Conservation (phyloP, 768 basidiomycete genomes). For the Mrakia hoshinonis region DNA sequence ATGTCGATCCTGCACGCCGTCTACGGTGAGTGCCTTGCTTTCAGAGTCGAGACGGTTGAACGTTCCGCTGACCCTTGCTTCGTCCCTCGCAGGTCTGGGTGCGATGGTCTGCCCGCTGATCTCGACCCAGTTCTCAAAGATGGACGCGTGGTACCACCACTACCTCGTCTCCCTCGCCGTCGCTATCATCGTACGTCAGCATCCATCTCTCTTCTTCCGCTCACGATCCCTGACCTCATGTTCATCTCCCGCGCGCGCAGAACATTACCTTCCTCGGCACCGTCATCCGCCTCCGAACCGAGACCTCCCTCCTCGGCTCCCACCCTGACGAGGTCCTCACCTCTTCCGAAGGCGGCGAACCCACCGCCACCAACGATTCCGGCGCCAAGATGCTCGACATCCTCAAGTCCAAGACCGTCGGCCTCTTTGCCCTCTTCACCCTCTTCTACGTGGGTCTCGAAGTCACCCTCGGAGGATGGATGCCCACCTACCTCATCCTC, state of each 20-base stretch:
- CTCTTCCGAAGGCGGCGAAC: background rate
- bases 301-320: slow-evolving; percentile 44
- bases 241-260: background rate
- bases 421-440: slow-evolving; percentile 39
- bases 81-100: background rate
- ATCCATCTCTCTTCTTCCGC: background rate
- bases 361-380: slow-evolving; percentile 28
- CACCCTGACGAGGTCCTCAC: background rate
- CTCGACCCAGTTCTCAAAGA: slow-evolving; percentile 16
- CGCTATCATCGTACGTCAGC: slow-evolving; percentile 46
- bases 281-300: slow-evolving; percentile 61
- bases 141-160: slow-evolving; percentile 62
- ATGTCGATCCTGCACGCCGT: slow-evolving; percentile 46
- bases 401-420: slow-evolving; percentile 34
- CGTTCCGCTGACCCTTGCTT: background rate
- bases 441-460: slow-evolving; percentile 42
- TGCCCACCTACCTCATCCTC: slow-evolving; percentile 53
- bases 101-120: slow-evolving; percentile 25
- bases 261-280: slow-evolving; percentile 48
- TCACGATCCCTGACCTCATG: background rate
- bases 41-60: background rate
- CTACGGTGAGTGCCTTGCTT: slow-evolving; percentile 42
- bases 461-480: slow-evolving; percentile 51
- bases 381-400: slow-evolving; percentile 37
- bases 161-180: slow-evolving; percentile 63